A percentile compares a stretch with the other conserved stretches of the same genome.
These are phyloP conservation scores for Fusarium sp. DNA, from an alignment of 2,329 filamentous ascomycete genomes.

Conservation along the genomic window DNA sequence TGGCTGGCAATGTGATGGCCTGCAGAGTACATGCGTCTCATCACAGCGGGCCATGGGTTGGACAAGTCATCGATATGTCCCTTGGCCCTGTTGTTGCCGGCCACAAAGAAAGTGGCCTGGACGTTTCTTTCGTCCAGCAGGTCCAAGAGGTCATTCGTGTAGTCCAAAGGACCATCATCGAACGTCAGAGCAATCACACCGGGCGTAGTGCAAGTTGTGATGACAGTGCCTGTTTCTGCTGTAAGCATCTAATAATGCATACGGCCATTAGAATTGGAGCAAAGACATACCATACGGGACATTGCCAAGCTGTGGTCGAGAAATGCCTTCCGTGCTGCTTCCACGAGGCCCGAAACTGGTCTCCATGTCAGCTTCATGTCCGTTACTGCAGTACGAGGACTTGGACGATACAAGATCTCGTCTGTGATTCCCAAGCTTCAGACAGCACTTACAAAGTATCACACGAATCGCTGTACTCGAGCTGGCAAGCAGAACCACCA, in stretches of 20 bases:
- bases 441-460: constrained; percentile 53
- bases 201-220: constrained; percentile 50
- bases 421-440: neutral
- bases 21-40: constrained; percentile 53
- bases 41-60: constrained; percentile 49
- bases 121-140: constrained; percentile 45
- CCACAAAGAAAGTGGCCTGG: constrained; percentile 56
- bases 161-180: constrained; percentile 58
- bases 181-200: constrained; percentile 57
- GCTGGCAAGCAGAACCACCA: constrained; percentile 52
- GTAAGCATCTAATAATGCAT: constrained; percentile 31
- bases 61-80: constrained; percentile 53
- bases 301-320: constrained; percentile 47
- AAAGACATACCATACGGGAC: constrained; percentile 52
- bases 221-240: constrained; percentile 43
- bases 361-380: constrained; percentile 20
- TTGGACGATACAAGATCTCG: neutral
- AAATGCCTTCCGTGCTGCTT: constrained; percentile 45
- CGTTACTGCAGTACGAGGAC: neutral
- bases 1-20: constrained; percentile 61
- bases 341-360: constrained; percentile 49
- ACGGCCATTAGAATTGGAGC: neutral
- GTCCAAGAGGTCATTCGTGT: constrained; percentile 56
- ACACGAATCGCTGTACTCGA: constrained; percentile 54
- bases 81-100: constrained; percentile 55